These are phyloP conservation scores for Purpureocillium lavendulum DNA, from an alignment of 2,329 filamentous ascomycete species.

Conservation along the genomic window DNA sequence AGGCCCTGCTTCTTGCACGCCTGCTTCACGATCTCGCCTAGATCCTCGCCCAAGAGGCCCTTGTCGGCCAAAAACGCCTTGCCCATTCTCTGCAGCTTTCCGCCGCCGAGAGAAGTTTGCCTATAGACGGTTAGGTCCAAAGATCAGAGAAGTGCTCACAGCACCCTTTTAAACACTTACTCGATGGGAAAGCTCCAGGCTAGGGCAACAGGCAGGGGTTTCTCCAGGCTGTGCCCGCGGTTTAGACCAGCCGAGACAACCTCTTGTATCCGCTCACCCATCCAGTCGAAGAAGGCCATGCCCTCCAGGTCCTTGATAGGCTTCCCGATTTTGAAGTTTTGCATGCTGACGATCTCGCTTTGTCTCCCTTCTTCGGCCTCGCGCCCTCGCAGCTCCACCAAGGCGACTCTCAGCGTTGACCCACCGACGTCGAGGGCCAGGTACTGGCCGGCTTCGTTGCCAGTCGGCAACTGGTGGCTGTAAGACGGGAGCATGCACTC, in stretches of 20 bases:
- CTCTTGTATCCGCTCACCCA: conserved; percentile 51
- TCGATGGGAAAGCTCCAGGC: conserved; percentile 66
- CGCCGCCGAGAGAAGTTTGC: conserved; percentile 55
- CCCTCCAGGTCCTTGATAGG: conserved; percentile 49
- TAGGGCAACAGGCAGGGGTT: conserved; percentile 49
- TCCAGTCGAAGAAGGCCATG: conserved; percentile 59
- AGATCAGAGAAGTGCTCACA: background rate
- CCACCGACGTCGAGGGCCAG: conserved; percentile 62
- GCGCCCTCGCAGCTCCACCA: conserved; percentile 50
- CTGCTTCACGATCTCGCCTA: conserved; percentile 48
- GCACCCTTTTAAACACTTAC: conserved; percentile 34
- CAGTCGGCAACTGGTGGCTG: conserved; percentile 55
- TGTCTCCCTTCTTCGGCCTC: conserved; percentile 26
- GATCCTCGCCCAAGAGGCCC: conserved; percentile 49
- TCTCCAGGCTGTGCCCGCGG: conserved; percentile 24
- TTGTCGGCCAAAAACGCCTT: conserved; percentile 55
- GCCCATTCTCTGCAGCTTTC: conserved; percentile 54
- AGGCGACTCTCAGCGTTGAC: conserved; percentile 56
- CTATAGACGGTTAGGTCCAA: conserved; percentile 24
- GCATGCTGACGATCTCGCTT: conserved; percentile 45
- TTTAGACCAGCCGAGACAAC: conserved; percentile 39
- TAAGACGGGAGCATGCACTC: conserved; percentile 60
- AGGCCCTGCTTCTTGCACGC: conserved; percentile 44
- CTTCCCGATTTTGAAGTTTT: conserved; percentile 47
- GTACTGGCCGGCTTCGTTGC: conserved; percentile 49